Conservation (phyloP, 176 grass and related monocot genomes). For the Aegilops umbellulata region DNA sequence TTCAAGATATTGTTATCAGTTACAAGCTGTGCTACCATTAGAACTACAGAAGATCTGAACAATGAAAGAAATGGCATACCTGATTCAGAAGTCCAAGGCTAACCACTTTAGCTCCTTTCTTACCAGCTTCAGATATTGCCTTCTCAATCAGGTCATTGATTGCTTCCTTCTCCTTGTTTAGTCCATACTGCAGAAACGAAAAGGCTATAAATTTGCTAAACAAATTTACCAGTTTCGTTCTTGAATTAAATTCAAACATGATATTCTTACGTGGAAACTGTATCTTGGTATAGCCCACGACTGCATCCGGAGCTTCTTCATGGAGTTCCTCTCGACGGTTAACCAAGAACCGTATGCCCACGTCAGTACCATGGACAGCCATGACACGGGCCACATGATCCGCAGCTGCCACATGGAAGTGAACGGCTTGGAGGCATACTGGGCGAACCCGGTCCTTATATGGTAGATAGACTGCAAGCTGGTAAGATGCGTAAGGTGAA, state of each 20-base stretch:
- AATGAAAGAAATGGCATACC: conserved; percentile 24
- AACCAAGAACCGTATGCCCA: conserved; percentile 61
- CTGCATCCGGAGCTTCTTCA: conserved; percentile 77
- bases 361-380: conserved; percentile 62
- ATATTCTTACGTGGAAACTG: conserved; percentile 68
- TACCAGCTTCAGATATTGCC: conserved; percentile 71
- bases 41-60: not conserved
- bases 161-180: conserved; percentile 57
- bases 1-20: conserved; percentile 11
- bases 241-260: not conserved
- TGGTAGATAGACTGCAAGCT: conserved; percentile 71
- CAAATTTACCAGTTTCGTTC: not conserved
- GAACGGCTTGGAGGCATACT: conserved; percentile 72
- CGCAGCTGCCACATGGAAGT: conserved; percentile 54
- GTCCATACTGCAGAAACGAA: conserved; percentile 54
- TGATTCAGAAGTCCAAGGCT: conserved; percentile 86
- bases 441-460: conserved; percentile 69
- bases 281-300: conserved; percentile 93
- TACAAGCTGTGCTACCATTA: not conserved
- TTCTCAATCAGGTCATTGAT: conserved; percentile 79
- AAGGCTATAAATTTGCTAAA: conserved; percentile 12
- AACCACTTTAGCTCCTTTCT: conserved; percentile 74
- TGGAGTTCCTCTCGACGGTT: conserved; percentile 61
- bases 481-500: conserved; percentile 80
- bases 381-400: conserved; percentile 56